Percentiles rank a stretch among this genome's conserved stretches.
Evolutionary conservation across 2,329 filamentous ascomycete genomes (phyloP).

Genomic region (Fusarium mundagurra): DNA sequence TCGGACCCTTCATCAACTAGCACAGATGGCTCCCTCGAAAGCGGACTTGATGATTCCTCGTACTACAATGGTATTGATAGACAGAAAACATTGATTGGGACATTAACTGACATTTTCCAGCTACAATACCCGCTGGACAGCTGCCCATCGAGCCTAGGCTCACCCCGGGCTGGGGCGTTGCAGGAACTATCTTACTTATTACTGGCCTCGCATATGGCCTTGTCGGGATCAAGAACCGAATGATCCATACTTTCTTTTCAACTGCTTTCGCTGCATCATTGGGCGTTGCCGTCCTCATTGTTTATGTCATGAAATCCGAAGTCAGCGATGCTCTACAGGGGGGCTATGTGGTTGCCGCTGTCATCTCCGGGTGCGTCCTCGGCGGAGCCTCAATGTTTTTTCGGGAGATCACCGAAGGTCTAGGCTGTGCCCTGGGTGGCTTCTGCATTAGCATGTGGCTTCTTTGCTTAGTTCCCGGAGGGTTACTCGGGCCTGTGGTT

Average conservation of each 20-base stretch:
- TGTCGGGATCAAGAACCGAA: conserved; percentile 83
- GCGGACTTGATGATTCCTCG: conserved; percentile 43
- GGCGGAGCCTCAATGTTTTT: conserved; percentile 82
- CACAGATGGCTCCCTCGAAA: conserved; percentile 27
- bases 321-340: conserved; percentile 81
- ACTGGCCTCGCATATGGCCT: conserved; percentile 77
- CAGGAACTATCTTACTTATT: conserved; percentile 78
- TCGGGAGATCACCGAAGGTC: conserved; percentile 79
- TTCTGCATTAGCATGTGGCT: conserved; percentile 94
- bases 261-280: conserved; percentile 77
- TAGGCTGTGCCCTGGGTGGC: conserved; percentile 88
- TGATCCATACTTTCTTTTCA: conserved; percentile 84
- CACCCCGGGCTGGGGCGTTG: conserved; percentile 83
- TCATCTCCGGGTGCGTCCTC: conserved; percentile 77
- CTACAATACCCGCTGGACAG: conserved; percentile 58
- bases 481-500: conserved; percentile 70
- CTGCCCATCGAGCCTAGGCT: conserved; percentile 79
- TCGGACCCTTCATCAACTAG: conserved; percentile 31
- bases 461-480: conserved; percentile 78
- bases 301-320: conserved; percentile 88
- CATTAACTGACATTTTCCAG: conserved; percentile 44
- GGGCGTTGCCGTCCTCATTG: conserved; percentile 80
- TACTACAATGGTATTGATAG: conserved; percentile 49
- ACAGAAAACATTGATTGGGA: background rate
- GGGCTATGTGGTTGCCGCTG: conserved; percentile 82